Evolutionary conservation across 2,329 filamentous ascomycete genomes (phyloP), one percentile per base, ranked within the genome.

Genomic region (Sclerotinia borealis): DNA sequence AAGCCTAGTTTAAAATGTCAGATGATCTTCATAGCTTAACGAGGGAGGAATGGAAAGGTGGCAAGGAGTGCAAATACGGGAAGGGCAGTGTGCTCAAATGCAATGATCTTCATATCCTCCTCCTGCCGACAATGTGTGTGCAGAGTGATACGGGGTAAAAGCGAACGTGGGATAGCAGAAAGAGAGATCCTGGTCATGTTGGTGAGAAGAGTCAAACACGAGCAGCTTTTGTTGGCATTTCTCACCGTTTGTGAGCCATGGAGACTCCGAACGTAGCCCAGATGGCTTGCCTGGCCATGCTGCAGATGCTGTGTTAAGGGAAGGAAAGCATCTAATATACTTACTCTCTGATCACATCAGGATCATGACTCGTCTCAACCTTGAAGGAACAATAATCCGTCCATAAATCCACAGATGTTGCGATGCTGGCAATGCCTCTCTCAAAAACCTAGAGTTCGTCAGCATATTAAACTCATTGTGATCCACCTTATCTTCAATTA

Each of bases 301-400:
- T 76, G 76, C 77, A 75, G 73, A 69, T 76, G 76, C 73, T 78
- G 78, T 79, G 79, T 84, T 87, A 84, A 80, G 83, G 83, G 86
- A 83, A 83, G 82, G 82, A 87, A 87, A 87, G 75, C 75, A 77
- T 82, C 81, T 80, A 79, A 75, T 78, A 80, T 84, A 98, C 95
- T 98, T 96, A 99, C 95, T 98, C 95, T 96, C 95, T 89, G 80
- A 97, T 96, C 78, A 96, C 84, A 76, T 96, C 91, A 72, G 91
- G 85, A 75, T 96, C 92, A 79, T 99, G 95, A 71, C 91, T 95
- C 64, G 95, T 98, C 76, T 98, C 92, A 80, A 95, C 92, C 78
- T 98, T 98, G 85, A 98, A 98, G 73, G 88, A 85, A 80, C 93
- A 98, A 80, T 97, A 99, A 73, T 96, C 93, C 60, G 92, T 90